A percentile compares a stretch with the other conserved stretches of the same genome.
These are phyloP conservation scores for Cladorrhinum samala DNA, from an alignment of 495 filamentous ascomycete genomes.

Conservation along the genomic window DNA sequence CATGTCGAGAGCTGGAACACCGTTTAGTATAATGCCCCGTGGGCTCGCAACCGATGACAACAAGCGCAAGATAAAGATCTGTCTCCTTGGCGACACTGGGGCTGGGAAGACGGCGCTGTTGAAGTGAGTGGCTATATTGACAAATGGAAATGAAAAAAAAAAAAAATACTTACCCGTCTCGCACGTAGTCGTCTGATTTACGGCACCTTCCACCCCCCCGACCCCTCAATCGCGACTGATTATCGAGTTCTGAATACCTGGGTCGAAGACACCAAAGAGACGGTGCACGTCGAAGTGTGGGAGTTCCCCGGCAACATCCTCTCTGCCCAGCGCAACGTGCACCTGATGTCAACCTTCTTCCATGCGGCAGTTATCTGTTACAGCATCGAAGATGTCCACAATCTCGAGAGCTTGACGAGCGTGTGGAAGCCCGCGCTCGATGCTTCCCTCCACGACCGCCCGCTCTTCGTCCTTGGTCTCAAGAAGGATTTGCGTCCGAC, in stretches of 20 bases:
- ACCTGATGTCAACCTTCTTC: constrained; percentile 19
- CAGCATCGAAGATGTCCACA: constrained; percentile 17
- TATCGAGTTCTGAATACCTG: constrained; percentile 8
- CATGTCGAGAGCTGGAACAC: background rate
- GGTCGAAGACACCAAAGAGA: background rate
- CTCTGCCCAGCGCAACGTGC: background rate
- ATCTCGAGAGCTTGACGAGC: constrained; percentile 3
- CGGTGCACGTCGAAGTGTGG: constrained; percentile 24
- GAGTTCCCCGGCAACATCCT: constrained; percentile 21
- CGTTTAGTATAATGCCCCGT: constrained; percentile 1
- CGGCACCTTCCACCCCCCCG: background rate
- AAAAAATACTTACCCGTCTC: constrained; percentile 3
- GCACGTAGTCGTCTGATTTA: constrained; percentile 5
- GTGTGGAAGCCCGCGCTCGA: constrained; percentile 26
- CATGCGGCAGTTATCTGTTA: constrained; percentile 28
- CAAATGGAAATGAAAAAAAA: background rate
- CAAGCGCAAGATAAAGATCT: constrained; percentile 17
- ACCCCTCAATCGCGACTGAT: constrained; percentile 12
- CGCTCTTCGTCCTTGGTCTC: constrained; percentile 22
- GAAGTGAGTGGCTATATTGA: constrained; percentile 11
- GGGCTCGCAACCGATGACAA: background rate
- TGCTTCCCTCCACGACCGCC: constrained; percentile 15
- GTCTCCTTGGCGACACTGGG: constrained; percentile 15
- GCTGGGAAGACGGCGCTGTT: constrained; percentile 22
- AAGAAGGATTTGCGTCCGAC: constrained; percentile 19